Evolutionary conservation across 371 early-diverging fungal genomes (phyloP).

Genomic region (Enteropsectra breve): DNA sequence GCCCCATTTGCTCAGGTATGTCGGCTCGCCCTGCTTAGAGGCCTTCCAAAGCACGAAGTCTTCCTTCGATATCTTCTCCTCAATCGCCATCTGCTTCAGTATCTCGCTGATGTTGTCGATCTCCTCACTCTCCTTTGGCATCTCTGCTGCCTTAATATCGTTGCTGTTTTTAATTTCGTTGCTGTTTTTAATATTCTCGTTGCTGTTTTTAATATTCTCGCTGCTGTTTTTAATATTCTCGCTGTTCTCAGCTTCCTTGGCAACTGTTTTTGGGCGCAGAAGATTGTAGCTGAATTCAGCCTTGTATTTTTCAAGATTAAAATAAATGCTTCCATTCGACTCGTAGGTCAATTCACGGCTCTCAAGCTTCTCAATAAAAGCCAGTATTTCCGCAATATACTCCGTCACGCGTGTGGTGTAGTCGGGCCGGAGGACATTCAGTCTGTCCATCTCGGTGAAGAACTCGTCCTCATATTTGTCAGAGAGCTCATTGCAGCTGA

Average conservation of each 20-base stretch:
- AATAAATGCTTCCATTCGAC: constrained; percentile 88
- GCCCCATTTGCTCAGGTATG: constrained; percentile 87
- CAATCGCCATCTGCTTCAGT: constrained; percentile 77
- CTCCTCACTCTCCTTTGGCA: constrained; percentile 76
- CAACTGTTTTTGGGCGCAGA: constrained; percentile 28
- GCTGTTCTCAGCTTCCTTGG: constrained; percentile 46
- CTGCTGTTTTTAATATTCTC: too few relatives aligned
- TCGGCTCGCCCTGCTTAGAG: constrained; percentile 86
- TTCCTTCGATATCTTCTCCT: constrained; percentile 67
- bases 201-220: too few relatives aligned
- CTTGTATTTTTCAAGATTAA: constrained; percentile 80
- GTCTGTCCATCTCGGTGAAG: constrained; percentile 80
- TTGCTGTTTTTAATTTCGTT: too few relatives aligned
- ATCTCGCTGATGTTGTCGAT: too few relatives aligned
- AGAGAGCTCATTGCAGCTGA: constrained; percentile 62
- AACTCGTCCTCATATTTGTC: constrained; percentile 87
- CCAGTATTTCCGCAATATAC: constrained; percentile 84
- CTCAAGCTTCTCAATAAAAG: constrained; percentile 77
- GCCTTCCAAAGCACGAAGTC: constrained; percentile 98
- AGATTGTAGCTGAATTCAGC: constrained; percentile 59
- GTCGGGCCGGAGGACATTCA: constrained; percentile 75
- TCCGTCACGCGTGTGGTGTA: constrained; percentile 88
- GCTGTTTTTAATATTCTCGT: too few relatives aligned
- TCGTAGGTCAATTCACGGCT: constrained; percentile 80
- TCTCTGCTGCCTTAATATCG: constrained; percentile 73